Evolutionary conservation across 257 asterid genomes (phyloP), one percentile per base, ranked within the genome.

Genomic region (Nicotiana obtusifolia): DNA sequence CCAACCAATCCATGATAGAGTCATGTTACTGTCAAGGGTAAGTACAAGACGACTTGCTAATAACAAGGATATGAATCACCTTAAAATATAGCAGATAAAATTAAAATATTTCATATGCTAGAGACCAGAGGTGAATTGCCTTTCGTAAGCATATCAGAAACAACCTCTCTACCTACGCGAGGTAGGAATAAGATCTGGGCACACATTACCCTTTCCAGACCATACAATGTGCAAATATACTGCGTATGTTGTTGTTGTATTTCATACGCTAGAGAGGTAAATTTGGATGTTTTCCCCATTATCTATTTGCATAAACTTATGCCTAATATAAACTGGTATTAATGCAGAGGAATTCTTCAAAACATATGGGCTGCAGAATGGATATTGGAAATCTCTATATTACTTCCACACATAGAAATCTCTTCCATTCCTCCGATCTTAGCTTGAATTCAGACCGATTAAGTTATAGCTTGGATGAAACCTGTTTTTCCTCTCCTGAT

Each of bases 351-450:
- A 90, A 80, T 11, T 79, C 87, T 31, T 92, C 92, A 8, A 85
- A 75, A 64, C 52, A 30, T 16, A 65, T 65, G 10, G 13, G 22
- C 47, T 13, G 20, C 60, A 54, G 20, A 16, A 54, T 54, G 60
- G 60, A 54, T 16, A n/a, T n/a, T n/a, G n/a, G n/a, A n/a, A n/a
- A n/a, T n/a, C n/a, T n/a, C n/a, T n/a, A 83, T 24, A 3, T 1
- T 10, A 11, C 64, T 53, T 69, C 88, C 60, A 92, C 75, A 64
- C 86, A 83, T 0, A 86, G 88, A 59, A 83, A 76, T 84, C 87
- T 90, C 41, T 90, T 89, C 78, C 88, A 88, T 69, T 89, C 97
- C 4, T 82, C 93, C 79, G 93, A 87, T 78, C 91, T 85, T 5
- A 90, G 90, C 85, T 67, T 83, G 11, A 85, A 84, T 67, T 85